phyloP scores from a whole-genome alignment of 2,329 filamentous ascomycete species.

The Scedosporium apiospermum region DNA sequence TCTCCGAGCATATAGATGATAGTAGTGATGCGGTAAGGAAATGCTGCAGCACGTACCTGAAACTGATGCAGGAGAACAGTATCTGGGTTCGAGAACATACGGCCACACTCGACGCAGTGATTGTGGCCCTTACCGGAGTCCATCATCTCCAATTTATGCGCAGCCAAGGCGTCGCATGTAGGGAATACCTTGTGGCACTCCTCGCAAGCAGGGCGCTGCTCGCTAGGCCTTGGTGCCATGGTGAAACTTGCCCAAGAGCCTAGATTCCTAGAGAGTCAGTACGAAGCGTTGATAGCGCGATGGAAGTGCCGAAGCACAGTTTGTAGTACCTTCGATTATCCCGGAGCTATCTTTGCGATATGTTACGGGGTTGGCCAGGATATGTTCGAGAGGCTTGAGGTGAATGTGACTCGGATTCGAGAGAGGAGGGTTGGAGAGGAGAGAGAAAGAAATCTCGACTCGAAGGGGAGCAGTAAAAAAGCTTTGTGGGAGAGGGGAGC shows the following conservation, averaged over 20 bases:
- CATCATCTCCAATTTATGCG: constrained; percentile 2
- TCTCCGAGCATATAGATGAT: not conserved
- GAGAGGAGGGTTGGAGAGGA: no score
- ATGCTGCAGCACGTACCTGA: constrained; percentile 17
- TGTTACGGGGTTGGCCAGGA: no score
- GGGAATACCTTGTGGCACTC: constrained; percentile 2
- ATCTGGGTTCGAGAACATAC: constrained; percentile 16
- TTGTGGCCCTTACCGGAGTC: constrained; percentile 9
- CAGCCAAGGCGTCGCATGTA: not conserved
- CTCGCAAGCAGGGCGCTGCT: not conserved
- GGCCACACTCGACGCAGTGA: constrained; percentile 20
- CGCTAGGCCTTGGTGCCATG: not conserved
- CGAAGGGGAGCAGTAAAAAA: no score
- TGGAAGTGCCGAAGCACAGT: not conserved
- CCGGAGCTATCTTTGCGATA: no score
- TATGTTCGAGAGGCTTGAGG: no score
- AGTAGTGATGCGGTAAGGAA: not conserved
- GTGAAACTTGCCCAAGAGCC: not conserved
- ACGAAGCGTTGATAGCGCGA: not conserved
- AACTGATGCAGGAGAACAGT: constrained; percentile 22
- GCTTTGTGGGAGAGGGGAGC: no score
- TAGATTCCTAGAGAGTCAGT: no score
- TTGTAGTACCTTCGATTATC: no score
- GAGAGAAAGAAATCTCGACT: no score
- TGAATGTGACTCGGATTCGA: no score